Evolutionary conservation across 441 rosid species (phyloP), one percentile per base, ranked within the genome.

Genomic region (Breynia disticha): DNA sequence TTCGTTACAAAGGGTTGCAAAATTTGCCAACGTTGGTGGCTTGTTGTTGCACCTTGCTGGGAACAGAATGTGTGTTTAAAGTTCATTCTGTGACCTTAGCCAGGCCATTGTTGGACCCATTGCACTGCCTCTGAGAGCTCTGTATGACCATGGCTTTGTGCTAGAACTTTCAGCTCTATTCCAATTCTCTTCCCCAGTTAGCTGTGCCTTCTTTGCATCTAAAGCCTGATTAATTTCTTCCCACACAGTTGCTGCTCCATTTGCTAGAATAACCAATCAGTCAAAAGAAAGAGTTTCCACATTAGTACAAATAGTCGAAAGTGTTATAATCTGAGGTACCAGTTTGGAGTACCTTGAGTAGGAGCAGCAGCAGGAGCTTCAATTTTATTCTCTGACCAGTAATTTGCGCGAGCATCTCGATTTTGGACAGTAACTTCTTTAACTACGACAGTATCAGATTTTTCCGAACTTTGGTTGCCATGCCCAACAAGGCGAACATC

Each of bases 21-120:
- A 45, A 46, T 15, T 39, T 62, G 35, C 45, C 2, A 24, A 19
- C 12, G 11, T 14, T 2, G 14, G 43, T 39, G 14, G 11, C 5
- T 39, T 13, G 11, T 39, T 10, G 43, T 2, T 13, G 15, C 9
- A 39, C 2, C 2, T 39, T 39, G 4, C 43, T 39, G 4, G 2
- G 43, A 39, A 11, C 48, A 41, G 17, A 13, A 13, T 5, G 37
- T 20, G 16, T 37, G 9, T 8, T 82, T 62, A 75, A 11, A 79
- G 60, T 55, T 57, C 80, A 48, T 83, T 76, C 67, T 84, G 91
- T 19, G 86, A 69, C 61, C 94, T 78, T 60, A 91, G 71, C 53
- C 77, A 63, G n/a, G 87, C 82, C 83, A 88, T 64, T 4, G 84
- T 81, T 15, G 94, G 96, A 63, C 95, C 97, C 56, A 91, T 57